phyloP scores from a whole-genome alignment of 2,329 filamentous ascomycete genomes.

The Alternaria sp. region DNA sequence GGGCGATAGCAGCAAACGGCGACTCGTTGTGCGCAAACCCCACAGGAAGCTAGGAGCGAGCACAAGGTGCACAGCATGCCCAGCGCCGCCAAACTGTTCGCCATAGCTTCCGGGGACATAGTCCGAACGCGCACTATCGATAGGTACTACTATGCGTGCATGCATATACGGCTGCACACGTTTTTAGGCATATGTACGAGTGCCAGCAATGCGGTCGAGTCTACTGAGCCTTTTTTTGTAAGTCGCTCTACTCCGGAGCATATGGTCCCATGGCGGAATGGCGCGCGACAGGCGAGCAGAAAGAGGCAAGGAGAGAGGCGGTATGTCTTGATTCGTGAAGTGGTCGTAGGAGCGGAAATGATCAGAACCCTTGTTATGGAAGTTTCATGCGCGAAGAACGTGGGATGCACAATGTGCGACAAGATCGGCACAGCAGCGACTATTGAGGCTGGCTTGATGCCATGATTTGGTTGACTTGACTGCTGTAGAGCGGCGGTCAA shows the following conservation, averaged over 20 bases:
- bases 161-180: conserved; percentile 16
- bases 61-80: conserved; percentile 18
- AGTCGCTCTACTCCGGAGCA: conserved; percentile 18
- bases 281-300: conserved; percentile 8
- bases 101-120: neutral
- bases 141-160: conserved; percentile 14
- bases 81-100: conserved; percentile 16
- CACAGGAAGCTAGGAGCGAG: conserved; percentile 6
- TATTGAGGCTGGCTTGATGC: conserved; percentile 6
- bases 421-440: conserved; percentile 20
- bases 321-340: conserved; percentile 35
- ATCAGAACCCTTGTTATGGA: conserved; percentile 31
- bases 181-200: conserved; percentile 8
- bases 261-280: conserved; percentile 17
- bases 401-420: conserved; percentile 16
- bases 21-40: conserved; percentile 22
- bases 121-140: conserved; percentile 13
- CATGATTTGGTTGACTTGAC: neutral
- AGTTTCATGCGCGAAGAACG: conserved; percentile 26
- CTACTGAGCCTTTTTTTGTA: conserved; percentile 11
- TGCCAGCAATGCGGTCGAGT: neutral
- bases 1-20: conserved; percentile 16
- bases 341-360: conserved; percentile 31
- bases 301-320: conserved; percentile 21
- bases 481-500: neutral